Conservation (phyloP, 108 stramenopile species). For the Pseudonitzschia multiseries region DNA sequence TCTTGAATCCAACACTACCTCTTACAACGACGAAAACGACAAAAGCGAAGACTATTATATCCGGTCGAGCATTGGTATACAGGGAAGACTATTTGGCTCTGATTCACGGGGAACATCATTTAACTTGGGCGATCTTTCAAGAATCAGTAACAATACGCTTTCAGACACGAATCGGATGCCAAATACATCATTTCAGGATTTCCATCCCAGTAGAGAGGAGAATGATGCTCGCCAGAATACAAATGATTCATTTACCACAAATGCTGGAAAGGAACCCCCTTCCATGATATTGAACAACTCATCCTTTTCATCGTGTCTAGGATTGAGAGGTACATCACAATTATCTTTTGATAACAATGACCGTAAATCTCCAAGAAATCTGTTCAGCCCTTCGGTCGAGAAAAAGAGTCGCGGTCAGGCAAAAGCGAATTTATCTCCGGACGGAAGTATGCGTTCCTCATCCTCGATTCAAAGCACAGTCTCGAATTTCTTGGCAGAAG, state of each 20-base stretch:
- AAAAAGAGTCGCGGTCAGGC: not conserved
- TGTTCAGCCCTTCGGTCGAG: not conserved
- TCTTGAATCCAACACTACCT: not conserved
- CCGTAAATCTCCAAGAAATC: not conserved
- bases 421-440: not conserved
- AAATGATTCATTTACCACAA: not conserved
- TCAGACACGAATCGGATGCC: not conserved
- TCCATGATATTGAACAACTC: not conserved
- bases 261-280: not conserved
- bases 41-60: not conserved
- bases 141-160: not conserved
- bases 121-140: not conserved
- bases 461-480: constrained; percentile 15
- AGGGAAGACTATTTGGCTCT: not conserved
- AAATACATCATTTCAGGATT: constrained; percentile 5
- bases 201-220: not conserved
- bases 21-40: constrained; percentile 19
- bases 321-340: not conserved
- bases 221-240: not conserved
- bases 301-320: constrained; percentile 2
- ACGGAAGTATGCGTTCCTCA: not conserved
- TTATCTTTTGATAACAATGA: not conserved
- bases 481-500: constrained; percentile 10
- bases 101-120: constrained; percentile 5
- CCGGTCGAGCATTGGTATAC: not conserved